A percentile compares a stretch with the other conserved stretches of the same genome.
These are phyloP conservation scores for Annulohypoxylon maeteangense DNA, from an alignment of 495 filamentous ascomycete genomes.

Conservation along the genomic window DNA sequence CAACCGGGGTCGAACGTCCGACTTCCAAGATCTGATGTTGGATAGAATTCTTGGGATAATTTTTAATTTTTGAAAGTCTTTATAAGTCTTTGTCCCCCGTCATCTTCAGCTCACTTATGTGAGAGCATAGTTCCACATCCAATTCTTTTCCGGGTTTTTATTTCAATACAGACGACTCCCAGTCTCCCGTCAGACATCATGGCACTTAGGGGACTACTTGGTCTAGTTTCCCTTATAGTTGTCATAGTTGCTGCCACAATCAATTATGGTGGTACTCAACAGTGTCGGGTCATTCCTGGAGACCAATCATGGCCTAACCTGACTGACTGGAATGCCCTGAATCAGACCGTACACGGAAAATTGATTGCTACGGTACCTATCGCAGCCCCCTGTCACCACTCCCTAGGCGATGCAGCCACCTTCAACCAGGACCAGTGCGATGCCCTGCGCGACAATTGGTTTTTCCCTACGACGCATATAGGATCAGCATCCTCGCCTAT, in stretches of 20 bases:
- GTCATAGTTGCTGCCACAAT: neutral
- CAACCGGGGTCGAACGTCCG: neutral
- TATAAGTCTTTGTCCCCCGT: constrained; percentile 1
- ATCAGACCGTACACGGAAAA: constrained; percentile 52
- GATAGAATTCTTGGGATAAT: neutral
- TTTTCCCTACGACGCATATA: constrained; percentile 40
- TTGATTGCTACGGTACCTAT: constrained; percentile 60
- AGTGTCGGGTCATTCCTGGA: constrained; percentile 53
- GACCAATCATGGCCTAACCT: constrained; percentile 60
- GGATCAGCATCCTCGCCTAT: constrained; percentile 19
- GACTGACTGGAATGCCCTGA: constrained; percentile 52
- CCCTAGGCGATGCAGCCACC: neutral
- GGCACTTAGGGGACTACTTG: neutral
- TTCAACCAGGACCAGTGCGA: constrained; percentile 33
- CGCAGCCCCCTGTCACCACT: constrained; percentile 57
- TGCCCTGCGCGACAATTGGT: constrained; percentile 31
- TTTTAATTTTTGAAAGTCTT: neutral
- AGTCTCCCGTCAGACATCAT: neutral
- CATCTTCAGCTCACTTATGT: neutral
- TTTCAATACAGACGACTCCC: neutral
- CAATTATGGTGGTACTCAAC: neutral
- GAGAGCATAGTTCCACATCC: neutral
- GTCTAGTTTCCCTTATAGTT: neutral
- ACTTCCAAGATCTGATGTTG: neutral
- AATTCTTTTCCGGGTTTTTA: neutral